phyloP scores from a whole-genome alignment of 352 stramenopile genomes.

The Pythium volutum region DNA sequence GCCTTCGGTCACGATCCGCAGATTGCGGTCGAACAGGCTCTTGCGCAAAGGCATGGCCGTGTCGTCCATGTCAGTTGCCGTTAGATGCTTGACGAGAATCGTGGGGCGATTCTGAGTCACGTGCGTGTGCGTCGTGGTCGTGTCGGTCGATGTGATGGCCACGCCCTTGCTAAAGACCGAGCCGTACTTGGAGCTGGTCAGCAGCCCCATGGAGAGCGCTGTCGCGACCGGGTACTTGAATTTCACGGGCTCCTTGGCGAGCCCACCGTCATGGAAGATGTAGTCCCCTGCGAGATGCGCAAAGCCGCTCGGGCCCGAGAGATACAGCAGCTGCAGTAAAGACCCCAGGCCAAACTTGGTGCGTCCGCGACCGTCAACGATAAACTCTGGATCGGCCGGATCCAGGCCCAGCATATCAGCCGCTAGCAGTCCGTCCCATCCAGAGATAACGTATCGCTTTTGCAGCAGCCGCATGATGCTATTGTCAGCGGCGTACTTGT shows the following conservation, averaged over 20 bases:
- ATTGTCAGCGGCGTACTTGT: conserved; percentile 41
- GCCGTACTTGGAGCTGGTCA: conserved; percentile 4
- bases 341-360: conserved; percentile 39
- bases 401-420: conserved; percentile 46
- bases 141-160: neutral
- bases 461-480: conserved; percentile 43
- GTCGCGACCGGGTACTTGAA: conserved; percentile 38
- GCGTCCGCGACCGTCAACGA: conserved; percentile 22
- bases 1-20: conserved; percentile 35
- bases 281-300: conserved; percentile 46
- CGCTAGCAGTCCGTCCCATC: conserved; percentile 41
- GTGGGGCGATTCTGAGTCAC: neutral
- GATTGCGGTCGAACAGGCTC: conserved; percentile 43
- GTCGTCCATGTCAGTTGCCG: no score
- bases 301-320: conserved; percentile 47
- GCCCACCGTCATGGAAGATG: conserved; percentile 46
- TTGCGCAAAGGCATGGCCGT: conserved; percentile 1
- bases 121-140: neutral
- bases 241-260: conserved; percentile 28
- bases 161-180: neutral
- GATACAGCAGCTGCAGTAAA: conserved; percentile 44
- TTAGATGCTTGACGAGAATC: conserved; percentile 23
- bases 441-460: conserved; percentile 46
- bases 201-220: conserved; percentile 35
- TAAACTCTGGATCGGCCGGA: conserved; percentile 25